A percentile compares a stretch with the other conserved stretches of the same genome.
phyloP scores from a whole-genome alignment of 2,329 filamentous ascomycete genomes.

The Alternaria conjuncta region DNA sequence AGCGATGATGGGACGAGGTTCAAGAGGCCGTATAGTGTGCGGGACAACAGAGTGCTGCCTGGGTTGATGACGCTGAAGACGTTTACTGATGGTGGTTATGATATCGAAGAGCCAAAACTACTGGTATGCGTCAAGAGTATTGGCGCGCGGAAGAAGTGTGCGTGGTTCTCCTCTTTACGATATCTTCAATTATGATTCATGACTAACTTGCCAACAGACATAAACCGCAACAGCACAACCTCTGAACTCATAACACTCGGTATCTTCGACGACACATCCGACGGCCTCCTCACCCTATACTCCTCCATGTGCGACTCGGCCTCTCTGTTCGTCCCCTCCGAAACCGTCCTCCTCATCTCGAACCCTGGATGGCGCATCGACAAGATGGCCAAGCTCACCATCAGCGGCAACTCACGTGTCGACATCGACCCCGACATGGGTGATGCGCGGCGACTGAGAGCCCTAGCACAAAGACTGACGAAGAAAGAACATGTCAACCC shows the following conservation, averaged over 20 bases:
- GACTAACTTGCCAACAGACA: constrained; percentile 39
- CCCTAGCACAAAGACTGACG: constrained; percentile 55
- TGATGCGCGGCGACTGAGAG: constrained; percentile 62
- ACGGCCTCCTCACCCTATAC: constrained; percentile 63
- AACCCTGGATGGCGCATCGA: constrained; percentile 52
- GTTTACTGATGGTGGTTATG: constrained; percentile 62
- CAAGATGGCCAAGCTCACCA: constrained; percentile 43
- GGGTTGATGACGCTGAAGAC: constrained; percentile 64
- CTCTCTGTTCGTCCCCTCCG: constrained; percentile 54
- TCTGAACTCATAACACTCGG: constrained; percentile 58
- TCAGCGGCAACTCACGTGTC: constrained; percentile 57
- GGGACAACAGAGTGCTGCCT: constrained; percentile 44
- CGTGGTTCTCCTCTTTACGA: background rate
- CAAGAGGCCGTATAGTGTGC: constrained; percentile 56
- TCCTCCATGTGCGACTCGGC: constrained; percentile 56
- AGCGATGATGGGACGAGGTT: constrained; percentile 53
- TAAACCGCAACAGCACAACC: constrained; percentile 55
- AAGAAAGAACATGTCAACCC: constrained; percentile 60
- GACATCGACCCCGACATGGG: constrained; percentile 62
- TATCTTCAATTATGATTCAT: background rate
- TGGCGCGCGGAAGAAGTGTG: constrained; percentile 59
- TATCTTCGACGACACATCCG: constrained; percentile 65
- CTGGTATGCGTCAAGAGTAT: constrained; percentile 66
- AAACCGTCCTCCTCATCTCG: constrained; percentile 60
- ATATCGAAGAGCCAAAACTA: constrained; percentile 59